phyloP scores from a whole-genome alignment of 2,329 filamentous ascomycete species.

The Exophiala viscosa region DNA sequence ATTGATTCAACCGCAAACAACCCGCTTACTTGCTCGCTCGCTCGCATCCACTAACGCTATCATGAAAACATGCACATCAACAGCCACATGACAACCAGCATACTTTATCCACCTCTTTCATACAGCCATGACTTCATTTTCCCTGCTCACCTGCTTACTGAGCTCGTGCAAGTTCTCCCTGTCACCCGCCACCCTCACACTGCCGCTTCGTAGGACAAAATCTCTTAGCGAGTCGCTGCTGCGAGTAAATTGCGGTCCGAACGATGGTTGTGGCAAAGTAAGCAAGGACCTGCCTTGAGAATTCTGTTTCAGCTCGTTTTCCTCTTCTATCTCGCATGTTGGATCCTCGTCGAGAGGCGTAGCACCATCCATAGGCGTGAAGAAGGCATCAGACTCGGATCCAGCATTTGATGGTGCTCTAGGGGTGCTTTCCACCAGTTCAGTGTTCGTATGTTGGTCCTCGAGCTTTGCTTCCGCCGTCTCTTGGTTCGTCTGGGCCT shows the following conservation, averaged over 20 bases:
- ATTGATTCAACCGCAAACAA: too few relatives aligned
- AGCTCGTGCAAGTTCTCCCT: neutral
- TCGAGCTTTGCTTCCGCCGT: neutral
- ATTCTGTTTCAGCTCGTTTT: neutral
- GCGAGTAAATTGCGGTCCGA: constrained; percentile 8
- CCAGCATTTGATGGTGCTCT: neutral
- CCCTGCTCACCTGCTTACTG: neutral
- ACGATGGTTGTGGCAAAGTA: constrained; percentile 4
- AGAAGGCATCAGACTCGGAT: constrained; percentile 6
- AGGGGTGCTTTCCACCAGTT: neutral
- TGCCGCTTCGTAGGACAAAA: neutral
- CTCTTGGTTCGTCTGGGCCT: neutral
- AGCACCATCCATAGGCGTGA: constrained; percentile 4
- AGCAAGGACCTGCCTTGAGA: neutral
- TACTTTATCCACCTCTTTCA: neutral
- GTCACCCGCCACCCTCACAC: neutral
- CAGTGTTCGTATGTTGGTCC: neutral
- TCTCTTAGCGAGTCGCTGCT: constrained; percentile 3
- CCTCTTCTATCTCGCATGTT: neutral
- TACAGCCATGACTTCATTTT: constrained; percentile 4
- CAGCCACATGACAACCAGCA: too few relatives aligned
- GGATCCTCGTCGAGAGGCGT: constrained; percentile 1
- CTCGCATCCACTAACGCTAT: neutral
- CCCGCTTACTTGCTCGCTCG: too few relatives aligned
- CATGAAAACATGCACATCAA: too few relatives aligned